A percentile compares a stretch with the other conserved stretches of the same genome.
Evolutionary conservation across 2,329 filamentous ascomycete species (phyloP).

Genomic region (Aspergillus terreus): DNA sequence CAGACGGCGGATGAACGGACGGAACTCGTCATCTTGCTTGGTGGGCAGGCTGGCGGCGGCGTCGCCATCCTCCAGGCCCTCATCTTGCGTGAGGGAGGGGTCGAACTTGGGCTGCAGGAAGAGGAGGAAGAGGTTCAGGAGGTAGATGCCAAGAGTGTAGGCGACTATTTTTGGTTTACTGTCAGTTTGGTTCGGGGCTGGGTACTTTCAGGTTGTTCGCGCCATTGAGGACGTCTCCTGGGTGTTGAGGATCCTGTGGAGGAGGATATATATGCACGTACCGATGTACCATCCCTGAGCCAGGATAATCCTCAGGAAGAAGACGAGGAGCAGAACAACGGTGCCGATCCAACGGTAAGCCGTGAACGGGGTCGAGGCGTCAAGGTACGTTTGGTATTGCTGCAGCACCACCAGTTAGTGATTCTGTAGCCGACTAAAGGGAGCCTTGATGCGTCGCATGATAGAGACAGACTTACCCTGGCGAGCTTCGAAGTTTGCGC

Average conservation of each 20-base stretch:
- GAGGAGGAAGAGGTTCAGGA: conserved; percentile 97
- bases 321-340: conserved; percentile 68
- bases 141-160: conserved; percentile 97
- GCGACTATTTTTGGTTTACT: conserved; percentile 60
- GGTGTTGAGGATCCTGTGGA: background rate
- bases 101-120: conserved; percentile 99
- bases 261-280: conserved; percentile 40
- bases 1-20: conserved; percentile 90
- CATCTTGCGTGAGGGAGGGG: conserved; percentile 90
- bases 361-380: conserved; percentile 86
- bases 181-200: conserved; percentile 1
- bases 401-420: conserved; percentile 33
- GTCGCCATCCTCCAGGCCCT: conserved; percentile 91
- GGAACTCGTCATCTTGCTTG: conserved; percentile 96
- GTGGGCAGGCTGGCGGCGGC: conserved; percentile 73
- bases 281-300: conserved; percentile 99
- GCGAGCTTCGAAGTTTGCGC: conserved; percentile 64
- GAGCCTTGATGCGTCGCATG: background rate
- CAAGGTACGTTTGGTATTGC: conserved; percentile 92
- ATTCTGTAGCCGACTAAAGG: background rate
- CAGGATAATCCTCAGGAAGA: conserved; percentile 84
- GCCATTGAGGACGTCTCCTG: background rate
- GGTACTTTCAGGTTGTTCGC: conserved; percentile 1
- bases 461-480: conserved; percentile 33
- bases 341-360: conserved; percentile 88